These are phyloP conservation scores for Geotrichum cucujoidarum DNA, from an alignment of 1,139 yeast genomes.

Conservation along the genomic window DNA sequence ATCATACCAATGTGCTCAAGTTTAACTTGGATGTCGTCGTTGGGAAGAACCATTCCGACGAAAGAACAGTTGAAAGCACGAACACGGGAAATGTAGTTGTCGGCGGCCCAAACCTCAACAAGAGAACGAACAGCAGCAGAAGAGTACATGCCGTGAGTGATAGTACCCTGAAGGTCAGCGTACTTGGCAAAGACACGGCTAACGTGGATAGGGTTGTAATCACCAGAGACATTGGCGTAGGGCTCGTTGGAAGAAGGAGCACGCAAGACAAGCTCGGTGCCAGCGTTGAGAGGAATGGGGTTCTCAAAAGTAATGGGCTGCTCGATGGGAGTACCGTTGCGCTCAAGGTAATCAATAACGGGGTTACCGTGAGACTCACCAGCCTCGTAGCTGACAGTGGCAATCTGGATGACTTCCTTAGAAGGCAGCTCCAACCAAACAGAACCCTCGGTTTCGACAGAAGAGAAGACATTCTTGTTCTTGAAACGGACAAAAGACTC, in stretches of 20 bases:
- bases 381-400: conserved; percentile 82
- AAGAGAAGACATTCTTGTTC: conserved; percentile 66
- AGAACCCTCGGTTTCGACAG: conserved; percentile 80
- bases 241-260: conserved; percentile 90
- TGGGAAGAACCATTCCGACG: conserved; percentile 96
- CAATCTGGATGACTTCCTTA: conserved; percentile 84
- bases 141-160: conserved; percentile 98
- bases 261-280: conserved; percentile 63
- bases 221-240: conserved; percentile 96
- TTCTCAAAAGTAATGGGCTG: conserved; percentile 90
- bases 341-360: conserved; percentile 83
- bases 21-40: conserved; percentile 79
- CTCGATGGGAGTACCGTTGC: conserved; percentile 91
- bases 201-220: conserved; percentile 96
- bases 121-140: conserved; percentile 91
- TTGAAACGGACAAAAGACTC: conserved; percentile 80
- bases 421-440: conserved; percentile 87
- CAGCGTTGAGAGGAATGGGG: conserved; percentile 78
- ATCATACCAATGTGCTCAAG: conserved; percentile 98
- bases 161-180: conserved; percentile 93
- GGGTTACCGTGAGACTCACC: conserved; percentile 96
- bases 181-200: conserved; percentile 90
- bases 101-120: conserved; percentile 98
- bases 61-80: conserved; percentile 89
- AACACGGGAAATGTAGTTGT: conserved; percentile 91